Base-by-base conservation (phyloP, 306 rosid species). In the Cicer chorassanicum region DNA sequence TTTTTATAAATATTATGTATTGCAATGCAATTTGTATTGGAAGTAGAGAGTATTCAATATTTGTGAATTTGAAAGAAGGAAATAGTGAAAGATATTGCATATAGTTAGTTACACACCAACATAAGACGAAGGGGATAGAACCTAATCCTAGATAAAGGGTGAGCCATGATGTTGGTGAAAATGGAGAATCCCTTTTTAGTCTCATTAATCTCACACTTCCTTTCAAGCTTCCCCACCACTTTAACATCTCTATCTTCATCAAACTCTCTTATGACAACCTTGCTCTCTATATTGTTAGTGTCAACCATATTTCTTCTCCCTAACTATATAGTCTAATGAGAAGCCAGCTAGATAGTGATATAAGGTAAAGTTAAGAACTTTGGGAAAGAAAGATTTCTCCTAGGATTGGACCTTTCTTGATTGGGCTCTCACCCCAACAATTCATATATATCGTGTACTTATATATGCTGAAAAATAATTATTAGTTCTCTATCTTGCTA, bases 221-320 rank as follows among this genome's bases (percentile, higher is more conserved):
- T 89, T 80, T 91, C 97, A 36, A 91, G 90, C 81, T 86, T 87
- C 86, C 88, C 92, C 84, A 91, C 93, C 86, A 87, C 81, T 68
- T 87, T 88, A 21, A 51, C 77, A 83, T 91, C 92, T 82, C 79
- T 89, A 44, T 80, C 86, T 80, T 82, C 91, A 71, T 77, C 87
- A 84, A 84, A 87, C 80, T 91, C 92, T 82, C 91, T 91, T 67
- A 91, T 76, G 11, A 76, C 54, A 76, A 91, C 73, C 70, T 74
- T 84, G 66, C 75, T 86, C 80, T 80, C 89, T 62, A 14, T 72
- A 40, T 41, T 70, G 50, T 14, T n/a, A 29, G 43, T 57, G 71
- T 65, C 83, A 65, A 73, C 93, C 92, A 84, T 24, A 24, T 89
- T 76, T 61, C 66, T 75, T 74, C 72, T 42, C 46, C 63, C 65